Conservation (phyloP, 1,139 yeast species). For the Kodamaea sp. region DNA sequence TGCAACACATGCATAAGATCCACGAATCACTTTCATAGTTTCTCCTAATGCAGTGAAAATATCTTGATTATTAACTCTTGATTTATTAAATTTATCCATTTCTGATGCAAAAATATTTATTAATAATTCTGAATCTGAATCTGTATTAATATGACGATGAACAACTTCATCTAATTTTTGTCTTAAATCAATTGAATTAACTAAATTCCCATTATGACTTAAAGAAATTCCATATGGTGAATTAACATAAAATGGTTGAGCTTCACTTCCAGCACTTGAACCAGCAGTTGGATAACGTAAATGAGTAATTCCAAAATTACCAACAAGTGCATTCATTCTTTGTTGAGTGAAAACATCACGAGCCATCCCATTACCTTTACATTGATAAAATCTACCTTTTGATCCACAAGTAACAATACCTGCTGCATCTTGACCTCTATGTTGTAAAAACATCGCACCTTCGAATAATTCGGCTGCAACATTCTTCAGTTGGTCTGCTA, state of each 20-base stretch:
- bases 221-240: slow-evolving; percentile 91
- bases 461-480: slow-evolving; percentile 91
- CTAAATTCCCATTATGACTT: slow-evolving; percentile 93
- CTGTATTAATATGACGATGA: slow-evolving; percentile 96
- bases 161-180: slow-evolving; percentile 86
- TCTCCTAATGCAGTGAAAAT: slow-evolving; percentile 82
- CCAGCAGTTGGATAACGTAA: slow-evolving; percentile 98
- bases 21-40: slow-evolving; percentile 75
- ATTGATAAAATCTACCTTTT: slow-evolving; percentile 90
- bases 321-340: slow-evolving; percentile 75
- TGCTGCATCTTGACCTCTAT: slow-evolving; percentile 99
- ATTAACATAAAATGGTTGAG: slow-evolving; percentile 97
- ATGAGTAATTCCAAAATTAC: slow-evolving; percentile 95
- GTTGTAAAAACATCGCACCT: slow-evolving; percentile 91
- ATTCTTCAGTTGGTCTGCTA: slow-evolving; percentile 67
- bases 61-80: slow-evolving; percentile 88
- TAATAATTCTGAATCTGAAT: slow-evolving; percentile 88
- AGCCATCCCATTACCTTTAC: slow-evolving; percentile 99
- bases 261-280: slow-evolving; percentile 93
- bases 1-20: slow-evolving; percentile 94
- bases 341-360: slow-evolving; percentile 89
- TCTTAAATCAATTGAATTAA: slow-evolving; percentile 75
- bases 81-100: slow-evolving; percentile 86
- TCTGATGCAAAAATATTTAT: slow-evolving; percentile 89
- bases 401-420: slow-evolving; percentile 96